These are phyloP conservation scores for Rhodamnia rubescens DNA, from an alignment of 345 rosid genomes.

Conservation along the genomic window DNA sequence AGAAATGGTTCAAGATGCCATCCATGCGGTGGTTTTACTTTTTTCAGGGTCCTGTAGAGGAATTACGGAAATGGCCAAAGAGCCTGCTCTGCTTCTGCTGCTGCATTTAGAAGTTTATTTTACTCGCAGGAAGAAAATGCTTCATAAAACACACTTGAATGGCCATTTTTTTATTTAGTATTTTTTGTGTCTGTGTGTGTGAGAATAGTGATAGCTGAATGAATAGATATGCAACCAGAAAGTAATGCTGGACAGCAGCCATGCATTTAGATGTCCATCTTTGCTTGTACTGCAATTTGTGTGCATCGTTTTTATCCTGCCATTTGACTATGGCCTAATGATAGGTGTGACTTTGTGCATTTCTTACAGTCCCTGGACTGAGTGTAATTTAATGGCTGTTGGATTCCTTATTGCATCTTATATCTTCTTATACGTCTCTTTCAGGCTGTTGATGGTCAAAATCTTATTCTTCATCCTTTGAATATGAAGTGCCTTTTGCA, in stretches of 20 bases:
- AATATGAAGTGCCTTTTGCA: slow-evolving; percentile 85
- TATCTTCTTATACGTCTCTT: slow-evolving; percentile 13
- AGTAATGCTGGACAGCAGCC: background rate
- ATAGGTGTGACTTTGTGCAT: background rate
- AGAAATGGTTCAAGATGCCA: background rate
- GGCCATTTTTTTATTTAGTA: background rate
- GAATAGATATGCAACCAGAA: background rate
- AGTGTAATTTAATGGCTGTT: background rate
- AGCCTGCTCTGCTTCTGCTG: background rate
- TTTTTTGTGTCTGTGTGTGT: background rate
- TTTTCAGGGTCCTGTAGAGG: background rate
- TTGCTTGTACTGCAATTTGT: background rate
- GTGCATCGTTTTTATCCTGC: background rate
- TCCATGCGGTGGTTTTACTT: background rate
- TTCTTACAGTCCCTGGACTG: background rate
- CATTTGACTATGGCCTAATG: background rate
- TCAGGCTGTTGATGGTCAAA: slow-evolving; percentile 93
- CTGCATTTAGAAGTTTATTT: background rate
- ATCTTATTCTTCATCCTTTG: slow-evolving; percentile 70
- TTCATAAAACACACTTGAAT: background rate
- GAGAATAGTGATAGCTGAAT: background rate
- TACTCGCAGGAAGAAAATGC: background rate
- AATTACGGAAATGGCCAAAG: background rate
- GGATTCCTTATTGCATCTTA: background rate
- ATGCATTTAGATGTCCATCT: background rate